Conservation (phyloP, 225 moss, liverwort and hornwort species). For the Straminergon stramineum region DNA sequence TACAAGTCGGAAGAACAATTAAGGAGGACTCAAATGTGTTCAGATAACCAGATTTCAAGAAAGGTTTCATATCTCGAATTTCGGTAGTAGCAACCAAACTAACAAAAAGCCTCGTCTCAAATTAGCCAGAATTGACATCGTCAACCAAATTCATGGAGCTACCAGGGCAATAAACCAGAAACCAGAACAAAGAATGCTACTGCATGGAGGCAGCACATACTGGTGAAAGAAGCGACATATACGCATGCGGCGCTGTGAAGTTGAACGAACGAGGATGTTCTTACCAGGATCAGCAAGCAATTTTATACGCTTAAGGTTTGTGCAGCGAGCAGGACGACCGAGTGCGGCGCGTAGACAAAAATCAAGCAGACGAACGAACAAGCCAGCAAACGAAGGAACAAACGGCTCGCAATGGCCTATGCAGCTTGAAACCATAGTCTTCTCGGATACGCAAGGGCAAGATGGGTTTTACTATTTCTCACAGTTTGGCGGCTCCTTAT, state of each 20-base stretch:
- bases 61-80: neutral
- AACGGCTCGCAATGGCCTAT: too few relatives aligned
- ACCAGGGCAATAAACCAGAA: too few relatives aligned
- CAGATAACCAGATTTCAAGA: neutral
- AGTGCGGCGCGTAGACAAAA: neutral
- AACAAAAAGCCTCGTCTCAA: neutral
- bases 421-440: too few relatives aligned
- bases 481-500: too few relatives aligned
- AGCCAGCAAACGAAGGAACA: neutral
- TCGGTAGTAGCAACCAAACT: neutral
- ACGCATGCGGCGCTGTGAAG: neutral
- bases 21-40: neutral
- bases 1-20: neutral
- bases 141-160: neutral
- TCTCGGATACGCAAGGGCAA: too few relatives aligned
- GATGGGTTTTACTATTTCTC: too few relatives aligned
- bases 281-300: neutral
- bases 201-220: too few relatives aligned
- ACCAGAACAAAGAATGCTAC: neutral
- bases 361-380: neutral
- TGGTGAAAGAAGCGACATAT: neutral
- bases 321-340: neutral
- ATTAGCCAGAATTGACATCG: neutral
- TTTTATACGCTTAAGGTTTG: neutral
- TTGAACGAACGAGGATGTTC: neutral